Conservation (phyloP, 345 rosid genomes). For the Litchi chinensis region DNA sequence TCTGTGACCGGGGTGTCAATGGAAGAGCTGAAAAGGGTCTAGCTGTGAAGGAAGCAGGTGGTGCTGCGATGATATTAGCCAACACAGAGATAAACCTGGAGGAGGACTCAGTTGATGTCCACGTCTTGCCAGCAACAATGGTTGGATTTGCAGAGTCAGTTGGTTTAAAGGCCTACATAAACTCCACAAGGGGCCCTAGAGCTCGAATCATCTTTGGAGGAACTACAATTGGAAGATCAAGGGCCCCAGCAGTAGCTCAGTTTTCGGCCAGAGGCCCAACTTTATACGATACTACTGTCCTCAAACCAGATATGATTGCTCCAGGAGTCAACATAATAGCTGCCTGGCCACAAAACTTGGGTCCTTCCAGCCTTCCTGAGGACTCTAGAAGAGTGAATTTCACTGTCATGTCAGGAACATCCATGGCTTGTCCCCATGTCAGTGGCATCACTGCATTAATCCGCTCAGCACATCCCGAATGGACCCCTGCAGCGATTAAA, state of each 20-base stretch:
- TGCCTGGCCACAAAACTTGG: constrained; percentile 98
- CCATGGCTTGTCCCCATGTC: constrained; percentile 97
- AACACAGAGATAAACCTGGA: constrained; percentile 77
- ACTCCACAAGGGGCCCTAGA: constrained; percentile 55
- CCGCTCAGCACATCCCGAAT: constrained; percentile 66
- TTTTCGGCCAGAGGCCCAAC: constrained; percentile 96
- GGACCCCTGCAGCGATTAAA: constrained; percentile 88
- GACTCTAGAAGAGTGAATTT: constrained; percentile 88
- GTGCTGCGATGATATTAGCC: constrained; percentile 85
- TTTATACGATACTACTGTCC: constrained; percentile 62
- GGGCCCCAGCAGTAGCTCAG: constrained; percentile 84
- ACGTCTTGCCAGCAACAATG: constrained; percentile 77
- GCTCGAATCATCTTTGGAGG: constrained; percentile 74
- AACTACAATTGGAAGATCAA: constrained; percentile 63
- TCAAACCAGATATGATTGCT: constrained; percentile 90
- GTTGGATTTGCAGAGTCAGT: constrained; percentile 61
- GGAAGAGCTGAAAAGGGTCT: constrained; percentile 90
- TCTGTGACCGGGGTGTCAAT: constrained; percentile 85
- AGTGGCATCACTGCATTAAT: constrained; percentile 80
- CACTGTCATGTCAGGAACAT: constrained; percentile 94
- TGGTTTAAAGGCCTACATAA: constrained; percentile 67
- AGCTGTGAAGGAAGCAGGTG: constrained; percentile 87
- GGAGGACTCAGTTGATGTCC: constrained; percentile 86
- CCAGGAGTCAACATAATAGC: constrained; percentile 96
- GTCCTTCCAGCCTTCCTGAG: constrained; percentile 77